phyloP scores from a whole-genome alignment of 129 eudicot species.

The Tagetes erecta region DNA sequence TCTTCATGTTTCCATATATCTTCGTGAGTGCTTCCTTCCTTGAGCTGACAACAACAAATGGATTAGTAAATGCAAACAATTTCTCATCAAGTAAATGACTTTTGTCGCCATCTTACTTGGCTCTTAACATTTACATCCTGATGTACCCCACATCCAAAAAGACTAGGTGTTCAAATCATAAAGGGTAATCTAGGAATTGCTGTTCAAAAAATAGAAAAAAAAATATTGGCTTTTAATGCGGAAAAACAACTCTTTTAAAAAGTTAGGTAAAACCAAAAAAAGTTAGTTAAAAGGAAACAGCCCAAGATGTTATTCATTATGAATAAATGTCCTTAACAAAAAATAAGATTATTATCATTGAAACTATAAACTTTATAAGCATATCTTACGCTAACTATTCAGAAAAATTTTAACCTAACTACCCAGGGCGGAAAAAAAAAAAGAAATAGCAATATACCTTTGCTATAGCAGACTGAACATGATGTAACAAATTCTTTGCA shows the following conservation, averaged over 20 bases:
- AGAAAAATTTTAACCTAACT: background rate
- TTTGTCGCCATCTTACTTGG: background rate
- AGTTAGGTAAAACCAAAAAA: background rate
- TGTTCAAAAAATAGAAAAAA: too few species aligned
- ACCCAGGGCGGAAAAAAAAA: background rate
- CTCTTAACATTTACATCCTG: too few species aligned
- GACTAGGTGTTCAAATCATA: too few species aligned
- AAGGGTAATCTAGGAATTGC: too few species aligned
- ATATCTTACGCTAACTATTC: background rate
- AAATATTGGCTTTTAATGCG: background rate
- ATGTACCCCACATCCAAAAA: too few species aligned
- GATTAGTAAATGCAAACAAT: conserved; percentile 19
- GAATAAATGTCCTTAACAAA: background rate
- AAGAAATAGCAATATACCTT: conserved; percentile 50
- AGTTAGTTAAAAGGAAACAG: background rate
- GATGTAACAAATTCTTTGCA: conserved; percentile 51
- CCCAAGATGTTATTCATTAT: background rate
- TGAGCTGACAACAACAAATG: conserved; percentile 47
- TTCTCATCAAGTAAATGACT: background rate
- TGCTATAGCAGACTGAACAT: conserved; percentile 42
- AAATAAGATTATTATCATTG: background rate
- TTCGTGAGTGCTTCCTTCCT: conserved; percentile 43
- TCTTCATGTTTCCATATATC: conserved; percentile 63
- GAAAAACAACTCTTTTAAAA: background rate
- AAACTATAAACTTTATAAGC: background rate